Evolutionary conservation across 2,329 filamentous ascomycete genomes (phyloP), one percentile per base, ranked within the genome.

Genomic region (Diaporthe citrichinensis): DNA sequence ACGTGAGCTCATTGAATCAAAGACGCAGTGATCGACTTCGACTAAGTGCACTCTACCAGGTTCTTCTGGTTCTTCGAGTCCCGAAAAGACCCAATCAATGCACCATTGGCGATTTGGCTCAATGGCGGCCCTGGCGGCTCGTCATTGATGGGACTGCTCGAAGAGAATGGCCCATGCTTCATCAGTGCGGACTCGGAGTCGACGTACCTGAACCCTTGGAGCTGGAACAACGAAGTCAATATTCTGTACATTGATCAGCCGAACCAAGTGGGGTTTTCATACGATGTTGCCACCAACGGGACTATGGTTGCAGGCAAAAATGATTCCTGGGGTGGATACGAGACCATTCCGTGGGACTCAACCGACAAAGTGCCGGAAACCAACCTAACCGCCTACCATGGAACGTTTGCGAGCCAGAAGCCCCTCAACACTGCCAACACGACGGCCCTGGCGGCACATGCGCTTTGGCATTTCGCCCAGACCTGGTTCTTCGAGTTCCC

Each of bases 221-320:
- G 89, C 1, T 92, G 90, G 89, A 90, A 88, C 78, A 91, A 91
- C 79, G 86, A 87, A 15, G 88, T 87, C 75, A 76, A 74, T 28
- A 53, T 92, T 86, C 86, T 93, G 10, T 92, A 91, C 81, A 90
- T 93, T 77, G 91, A 93, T 78, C 88, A 93, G 80, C 91, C 75
- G 14, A 74, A 73, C 78, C 81, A 77, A 39, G 72, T 76, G 4
- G 77, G 78, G 7, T 77, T 78, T 72, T 78, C 76, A 14, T 78
- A 79, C 41, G 76, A 78, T 65, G 72, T 61, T 8, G 59, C 73
- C 23, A 76, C 71, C 25, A 77, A 78, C 55, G 67, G 39, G 15
- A 75, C 68, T 4, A 41, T 36, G 12, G 23, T 36, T 14, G 39
- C 49, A 17, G 44, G 36, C 12, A 3, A 6, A 14, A 3, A 39